Percentiles rank a stretch among this genome's conserved stretches.
Conservation (phyloP, 352 stramenopile species). For the Phytophthora melonis region DNA sequence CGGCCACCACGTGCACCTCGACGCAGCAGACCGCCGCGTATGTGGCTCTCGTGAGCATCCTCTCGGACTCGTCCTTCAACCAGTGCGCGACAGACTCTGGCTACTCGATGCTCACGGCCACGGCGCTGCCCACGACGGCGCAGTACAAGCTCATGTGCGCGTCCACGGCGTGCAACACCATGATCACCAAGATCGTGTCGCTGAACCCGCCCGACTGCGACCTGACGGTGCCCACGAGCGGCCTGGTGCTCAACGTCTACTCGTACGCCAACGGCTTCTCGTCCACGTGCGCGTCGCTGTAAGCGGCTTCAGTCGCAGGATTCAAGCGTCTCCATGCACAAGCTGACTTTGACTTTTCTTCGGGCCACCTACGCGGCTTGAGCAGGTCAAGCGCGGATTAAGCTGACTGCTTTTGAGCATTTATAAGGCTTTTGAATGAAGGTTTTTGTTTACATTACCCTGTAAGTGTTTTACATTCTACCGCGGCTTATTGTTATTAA, state of each 20-base stretch:
- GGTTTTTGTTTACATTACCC: not conserved
- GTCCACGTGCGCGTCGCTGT: constrained; percentile 14
- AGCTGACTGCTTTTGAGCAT: not conserved
- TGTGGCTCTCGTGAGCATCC: constrained; percentile 19
- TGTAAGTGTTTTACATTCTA: not conserved
- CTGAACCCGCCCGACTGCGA: constrained; percentile 5
- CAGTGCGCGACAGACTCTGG: constrained; percentile 21
- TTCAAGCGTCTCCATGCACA: not conserved
- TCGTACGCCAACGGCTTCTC: constrained; percentile 29
- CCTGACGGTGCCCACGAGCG: constrained; percentile 31
- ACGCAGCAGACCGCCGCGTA: constrained; percentile 26
- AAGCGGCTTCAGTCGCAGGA: not conserved
- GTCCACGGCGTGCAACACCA: constrained; percentile 20
- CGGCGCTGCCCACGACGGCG: constrained; percentile 17
- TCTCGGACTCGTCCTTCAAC: constrained; percentile 18
- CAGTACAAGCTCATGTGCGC: constrained; percentile 14
- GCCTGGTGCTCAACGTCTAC: constrained; percentile 38
- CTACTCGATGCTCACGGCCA: constrained; percentile 32
- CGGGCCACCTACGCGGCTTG: constrained; percentile 3
- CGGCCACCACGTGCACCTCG: constrained; percentile 19
- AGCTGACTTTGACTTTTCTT: constrained; percentile 5
- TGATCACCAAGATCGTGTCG: constrained; percentile 8
- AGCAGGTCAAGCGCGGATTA: not conserved
- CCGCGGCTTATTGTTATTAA: too few relatives aligned
- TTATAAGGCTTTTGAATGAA: constrained; percentile 18